Conservation (phyloP, 2,329 filamentous ascomycete species). For the Cercospora berteroae region DNA sequence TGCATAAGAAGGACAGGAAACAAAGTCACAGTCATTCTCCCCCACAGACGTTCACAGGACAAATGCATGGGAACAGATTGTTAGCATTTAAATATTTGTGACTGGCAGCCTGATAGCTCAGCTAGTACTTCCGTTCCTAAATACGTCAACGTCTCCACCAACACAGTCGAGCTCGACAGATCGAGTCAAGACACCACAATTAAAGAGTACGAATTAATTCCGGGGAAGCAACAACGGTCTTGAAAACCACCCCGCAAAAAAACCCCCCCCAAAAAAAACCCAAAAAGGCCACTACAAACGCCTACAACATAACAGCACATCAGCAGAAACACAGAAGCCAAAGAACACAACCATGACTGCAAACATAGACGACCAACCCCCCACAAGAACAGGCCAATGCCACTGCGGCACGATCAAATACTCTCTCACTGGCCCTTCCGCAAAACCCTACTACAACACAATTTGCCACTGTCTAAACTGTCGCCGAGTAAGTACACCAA, state of each 20-base stretch:
- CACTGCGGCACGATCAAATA: conserved; percentile 47
- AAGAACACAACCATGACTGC: neutral
- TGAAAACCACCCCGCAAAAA: neutral
- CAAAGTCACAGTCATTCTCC: neutral
- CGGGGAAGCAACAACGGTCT: neutral
- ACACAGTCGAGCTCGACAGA: neutral
- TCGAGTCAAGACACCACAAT: neutral
- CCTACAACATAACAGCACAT: neutral
- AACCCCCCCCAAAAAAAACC: too few relatives aligned
- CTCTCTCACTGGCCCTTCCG: conserved; percentile 44
- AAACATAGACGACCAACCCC: neutral
- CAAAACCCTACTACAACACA: conserved; percentile 39
- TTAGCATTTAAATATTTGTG: neutral
- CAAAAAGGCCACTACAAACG: too few relatives aligned
- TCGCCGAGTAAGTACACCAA: conserved; percentile 37
- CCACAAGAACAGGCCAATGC: conserved; percentile 39
- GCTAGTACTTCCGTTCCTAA: neutral
- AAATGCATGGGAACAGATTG: neutral
- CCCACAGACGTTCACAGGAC: neutral
- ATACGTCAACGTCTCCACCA: neutral
- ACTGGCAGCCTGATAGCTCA: neutral
- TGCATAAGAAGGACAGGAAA: neutral
- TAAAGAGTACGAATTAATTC: neutral
- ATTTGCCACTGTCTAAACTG: conserved; percentile 52
- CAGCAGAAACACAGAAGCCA: neutral